Evolutionary conservation across 139 green algal genomes (phyloP).

Genomic region (Spirogloea muscicola): DNA sequence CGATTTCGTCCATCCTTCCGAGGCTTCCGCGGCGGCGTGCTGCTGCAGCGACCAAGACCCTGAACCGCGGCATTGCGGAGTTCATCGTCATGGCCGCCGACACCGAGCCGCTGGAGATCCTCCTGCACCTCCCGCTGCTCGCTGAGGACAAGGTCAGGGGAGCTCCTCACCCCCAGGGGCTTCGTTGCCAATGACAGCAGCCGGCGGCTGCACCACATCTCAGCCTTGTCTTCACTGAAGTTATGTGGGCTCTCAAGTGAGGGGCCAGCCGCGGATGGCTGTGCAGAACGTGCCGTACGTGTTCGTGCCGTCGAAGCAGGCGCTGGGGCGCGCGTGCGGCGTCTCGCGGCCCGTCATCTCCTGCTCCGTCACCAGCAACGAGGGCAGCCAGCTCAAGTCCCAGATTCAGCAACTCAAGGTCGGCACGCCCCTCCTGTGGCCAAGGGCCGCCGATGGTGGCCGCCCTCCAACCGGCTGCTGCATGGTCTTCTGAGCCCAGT

Average conservation of each 20-base stretch:
- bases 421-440: neutral
- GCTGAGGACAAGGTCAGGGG: constrained; percentile 95
- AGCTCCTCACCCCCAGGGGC: no score
- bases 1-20: no score
- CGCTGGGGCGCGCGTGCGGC: constrained; percentile 93
- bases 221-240: no score
- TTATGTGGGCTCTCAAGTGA: no score
- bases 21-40: no score
- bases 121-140: constrained; percentile 97
- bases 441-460: neutral
- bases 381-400: constrained; percentile 92
- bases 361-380: constrained; percentile 91
- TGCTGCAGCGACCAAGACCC: constrained; percentile 59
- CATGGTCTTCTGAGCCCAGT: neutral
- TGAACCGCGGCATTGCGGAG: constrained; percentile 85
- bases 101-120: constrained; percentile 97
- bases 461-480: neutral
- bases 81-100: constrained; percentile 98
- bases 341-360: constrained; percentile 89
- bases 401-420: constrained; percentile 93
- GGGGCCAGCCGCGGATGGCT: no score
- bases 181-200: no score
- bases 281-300: constrained; percentile 96
- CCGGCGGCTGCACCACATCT: no score
- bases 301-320: constrained; percentile 94